Evolutionary conservation across 495 filamentous ascomycete genomes (phyloP).

Genomic region (Melanomma pulvis-pyrius): DNA sequence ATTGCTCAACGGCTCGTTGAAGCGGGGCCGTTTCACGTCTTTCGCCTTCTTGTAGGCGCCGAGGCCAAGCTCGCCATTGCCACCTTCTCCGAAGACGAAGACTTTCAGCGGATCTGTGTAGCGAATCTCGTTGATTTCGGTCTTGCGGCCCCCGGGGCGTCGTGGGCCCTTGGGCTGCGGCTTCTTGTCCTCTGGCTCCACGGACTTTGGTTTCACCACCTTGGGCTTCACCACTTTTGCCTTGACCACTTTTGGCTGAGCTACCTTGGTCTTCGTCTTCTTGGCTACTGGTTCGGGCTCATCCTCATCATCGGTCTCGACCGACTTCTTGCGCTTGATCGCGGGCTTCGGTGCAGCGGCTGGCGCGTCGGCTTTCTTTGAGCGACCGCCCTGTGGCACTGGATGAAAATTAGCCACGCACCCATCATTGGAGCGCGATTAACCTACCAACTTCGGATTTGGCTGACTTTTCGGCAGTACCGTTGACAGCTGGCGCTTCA

Average conservation of each 20-base stretch:
- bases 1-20: slow-evolving; percentile 62
- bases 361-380: slow-evolving; percentile 25
- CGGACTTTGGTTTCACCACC: neutral
- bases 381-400: slow-evolving; percentile 8
- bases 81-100: slow-evolving; percentile 70
- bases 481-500: neutral
- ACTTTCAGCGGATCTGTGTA: slow-evolving; percentile 59
- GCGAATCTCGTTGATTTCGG: slow-evolving; percentile 32
- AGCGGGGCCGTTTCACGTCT: slow-evolving; percentile 69
- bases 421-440: neutral
- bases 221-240: slow-evolving; percentile 3
- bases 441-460: slow-evolving; percentile 6
- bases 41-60: slow-evolving; percentile 62
- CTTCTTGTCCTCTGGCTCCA: slow-evolving; percentile 9
- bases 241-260: no score
- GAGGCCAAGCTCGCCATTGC: slow-evolving; percentile 68
- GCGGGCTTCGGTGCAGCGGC: neutral
- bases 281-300: slow-evolving; percentile 5
- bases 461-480: neutral
- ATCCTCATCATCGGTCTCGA: slow-evolving; percentile 1
- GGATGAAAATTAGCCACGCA: neutral
- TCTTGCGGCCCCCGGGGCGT: slow-evolving; percentile 21
- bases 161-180: slow-evolving; percentile 30
- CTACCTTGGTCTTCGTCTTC: slow-evolving; percentile 4
- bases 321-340: slow-evolving; percentile 25